Conservation (phyloP, 2,329 filamentous ascomycete species). For the Cylindrodendrum hubeiense region DNA sequence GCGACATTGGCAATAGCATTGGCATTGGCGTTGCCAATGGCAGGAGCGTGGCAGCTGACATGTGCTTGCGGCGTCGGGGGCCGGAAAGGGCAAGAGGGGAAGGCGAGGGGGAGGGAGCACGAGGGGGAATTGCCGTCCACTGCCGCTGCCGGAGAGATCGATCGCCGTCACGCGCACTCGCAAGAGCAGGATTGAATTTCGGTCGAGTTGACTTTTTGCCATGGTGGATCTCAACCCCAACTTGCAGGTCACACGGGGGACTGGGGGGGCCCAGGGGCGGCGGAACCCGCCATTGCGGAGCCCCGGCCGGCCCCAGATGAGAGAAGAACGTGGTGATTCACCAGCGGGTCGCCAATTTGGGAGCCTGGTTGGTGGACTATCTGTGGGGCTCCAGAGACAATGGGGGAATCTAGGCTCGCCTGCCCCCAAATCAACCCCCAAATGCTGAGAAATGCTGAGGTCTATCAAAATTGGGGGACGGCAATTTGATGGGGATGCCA, state of each 20-base stretch:
- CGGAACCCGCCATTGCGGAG: conserved; percentile 35
- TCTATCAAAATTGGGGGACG: conserved; percentile 37
- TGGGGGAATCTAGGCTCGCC: conserved; percentile 11
- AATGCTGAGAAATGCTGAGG: conserved; percentile 21
- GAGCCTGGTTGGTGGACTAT: conserved; percentile 40
- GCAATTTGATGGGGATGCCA: neutral
- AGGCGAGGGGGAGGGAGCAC: conserved; percentile 20
- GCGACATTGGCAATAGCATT: conserved; percentile 2
- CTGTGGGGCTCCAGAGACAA: conserved; percentile 29
- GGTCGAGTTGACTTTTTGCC: conserved; percentile 34
- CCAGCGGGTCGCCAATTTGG: conserved; percentile 10
- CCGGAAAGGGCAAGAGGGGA: conserved; percentile 39
- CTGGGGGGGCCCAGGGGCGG: conserved; percentile 8
- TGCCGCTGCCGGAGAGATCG: conserved; percentile 35
- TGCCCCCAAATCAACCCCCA: conserved; percentile 42
- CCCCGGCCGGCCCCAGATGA: conserved; percentile 35
- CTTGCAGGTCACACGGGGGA: conserved; percentile 43
- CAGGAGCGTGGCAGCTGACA: conserved; percentile 29
- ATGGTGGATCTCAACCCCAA: conserved; percentile 42
- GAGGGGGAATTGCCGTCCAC: conserved; percentile 24
- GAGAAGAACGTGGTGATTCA: neutral
- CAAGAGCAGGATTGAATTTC: conserved; percentile 35
- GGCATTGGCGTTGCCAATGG: conserved; percentile 17
- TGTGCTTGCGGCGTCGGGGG: conserved; percentile 40
- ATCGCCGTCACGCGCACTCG: conserved; percentile 30